Base-by-base conservation (phyloP, 805 yeast genomes). In the Kodamaea fukazawae region DNA sequence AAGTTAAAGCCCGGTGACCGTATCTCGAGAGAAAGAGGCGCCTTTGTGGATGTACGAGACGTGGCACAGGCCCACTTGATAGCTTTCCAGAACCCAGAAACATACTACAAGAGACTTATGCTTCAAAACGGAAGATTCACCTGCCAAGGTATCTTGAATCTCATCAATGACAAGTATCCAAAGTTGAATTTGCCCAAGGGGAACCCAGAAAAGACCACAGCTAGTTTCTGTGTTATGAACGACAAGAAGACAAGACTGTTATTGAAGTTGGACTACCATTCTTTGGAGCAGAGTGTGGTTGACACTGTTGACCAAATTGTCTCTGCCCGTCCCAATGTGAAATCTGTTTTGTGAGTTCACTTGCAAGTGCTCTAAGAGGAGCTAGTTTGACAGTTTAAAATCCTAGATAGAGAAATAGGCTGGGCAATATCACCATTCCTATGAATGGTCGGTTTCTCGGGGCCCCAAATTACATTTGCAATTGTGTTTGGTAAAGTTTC, bases 51-150 rank as follows among this genome's bases (percentile, higher is more conserved):
- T 27, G 52, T 46, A 7, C 39, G 52, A 16, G 50, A 48, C 25
- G 46, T 44, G 10, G 48, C 52, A 13, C 36, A 16, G 13, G 52
- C 52, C 7, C 52, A 48, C 33, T 15, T 47, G 33, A 44, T 32
- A 2, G 47, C 48, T 4, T 43, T 47, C 32, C 45, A 47, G 29
- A 42, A 44, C 23, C 43, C 36, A 14, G 38, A 29, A 3, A 46
- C 56, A 6, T 36, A 29, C 10, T 48, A 48, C 31, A 42, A 63
- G 43, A 60, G 76, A 44, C 48, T 67, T 23, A 55, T 68, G 34
- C 23, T 53, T 40, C 40, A 37, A 11, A 48, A 51, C 1, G 53
- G 45, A 2, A 44, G 45, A 22, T 58, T 61, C 39, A 41, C 44
- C 9, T 20, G 45, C 10, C 56, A 55, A 25, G 30, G 20, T 9